Evolutionary conservation across 2,329 filamentous ascomycete species (phyloP), one percentile per base, ranked within the genome.

Genomic region (Dothideomycetidae sp.): DNA sequence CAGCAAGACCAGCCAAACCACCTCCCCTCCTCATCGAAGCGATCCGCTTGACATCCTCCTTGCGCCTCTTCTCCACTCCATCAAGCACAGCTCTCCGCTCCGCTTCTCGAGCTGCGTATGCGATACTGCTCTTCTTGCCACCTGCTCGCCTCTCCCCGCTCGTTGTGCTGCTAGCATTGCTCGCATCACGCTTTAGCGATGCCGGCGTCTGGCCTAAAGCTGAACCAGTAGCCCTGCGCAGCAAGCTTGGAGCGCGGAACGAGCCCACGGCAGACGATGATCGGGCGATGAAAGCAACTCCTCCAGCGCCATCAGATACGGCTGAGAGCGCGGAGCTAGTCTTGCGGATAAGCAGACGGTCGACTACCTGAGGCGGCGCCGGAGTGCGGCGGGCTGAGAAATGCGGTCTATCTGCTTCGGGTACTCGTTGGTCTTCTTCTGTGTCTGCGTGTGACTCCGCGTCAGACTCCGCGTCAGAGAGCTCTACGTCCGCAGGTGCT

Each of bases 301-400:
- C 36, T 4, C 47, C 67, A 3, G 57, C 48, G 12, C 48, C 53
- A 13, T 51, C 48, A 26, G 50, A 50, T 18, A 53, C 49, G 36
- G 51, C 41, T 3, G 40, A 21, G 21, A 48, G 35, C 14, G 44
- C 35, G 7, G 42, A 48, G 18, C 57, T 45, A 36, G 54, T 45
- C 31, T 78, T 75, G 52, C 79, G 80, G 23, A 85, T 65, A 13
- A 67, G 70, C 44, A 88, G 76, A 39, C 83, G 78, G 57, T 92
- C 81, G 33, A 88, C 72, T 36, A 85, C 66, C 12, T 62, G 54
- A 4, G 51, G 32, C 23, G 48, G 51, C 3, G 46, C 41, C 41
- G 55, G 57, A 36, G 47, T 59, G 40, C 55, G 55, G 30, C 60
- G 57, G 16, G 55, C 51, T 1, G 53, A 47, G 7, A 51, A 49